Evolutionary conservation across 2,329 filamentous ascomycete species (phyloP), one percentile per base, ranked within the genome.

Genomic region (Geosmithia flava): DNA sequence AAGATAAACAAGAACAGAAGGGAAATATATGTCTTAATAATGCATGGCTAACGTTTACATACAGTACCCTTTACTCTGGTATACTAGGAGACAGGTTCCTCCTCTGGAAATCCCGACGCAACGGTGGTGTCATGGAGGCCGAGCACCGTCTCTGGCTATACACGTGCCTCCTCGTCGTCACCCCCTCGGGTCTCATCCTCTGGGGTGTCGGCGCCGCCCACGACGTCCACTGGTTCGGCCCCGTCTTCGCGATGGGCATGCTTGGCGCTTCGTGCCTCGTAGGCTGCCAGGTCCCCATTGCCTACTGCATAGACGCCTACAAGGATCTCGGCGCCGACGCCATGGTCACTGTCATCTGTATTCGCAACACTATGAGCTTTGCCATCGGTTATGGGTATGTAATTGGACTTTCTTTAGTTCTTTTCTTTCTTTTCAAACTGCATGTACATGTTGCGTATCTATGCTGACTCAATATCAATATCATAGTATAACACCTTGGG

Each of bases 401-500:
- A 5, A 37, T 3, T 7, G 11, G 6, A 30, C 11, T 6, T 30
- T 11, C 29, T 30, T 30, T 6, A n/a, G n/a, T n/a, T n/a, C n/a
- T n/a, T n/a, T n/a, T n/a, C n/a, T n/a, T n/a, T n/a, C n/a, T n/a
- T n/a, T n/a, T n/a, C n/a, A n/a, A n/a, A n/a, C n/a, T 30, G 11
- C 11, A 30, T 11, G 29, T 30, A 30, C 29, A 30, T 30, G 29
- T 30, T n/a, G n/a, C n/a, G n/a, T n/a, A n/a, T n/a, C n/a, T n/a
- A 27, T 37, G 33, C 33, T 37, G 15, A 37, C 33, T 13, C n/a
- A n/a, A n/a, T n/a, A 13, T 37, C 6, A 37, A 37, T 37, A 60
- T 2, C 64, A 55, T 51, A 79, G 74, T 16, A 64, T 71, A 27
- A 71, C 69, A 0, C 68, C 68, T 0, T 72, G 69, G 69, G 55